These are phyloP conservation scores for Parachlorella kessleri DNA, from an alignment of 139 green algal genomes.

Conservation along the genomic window DNA sequence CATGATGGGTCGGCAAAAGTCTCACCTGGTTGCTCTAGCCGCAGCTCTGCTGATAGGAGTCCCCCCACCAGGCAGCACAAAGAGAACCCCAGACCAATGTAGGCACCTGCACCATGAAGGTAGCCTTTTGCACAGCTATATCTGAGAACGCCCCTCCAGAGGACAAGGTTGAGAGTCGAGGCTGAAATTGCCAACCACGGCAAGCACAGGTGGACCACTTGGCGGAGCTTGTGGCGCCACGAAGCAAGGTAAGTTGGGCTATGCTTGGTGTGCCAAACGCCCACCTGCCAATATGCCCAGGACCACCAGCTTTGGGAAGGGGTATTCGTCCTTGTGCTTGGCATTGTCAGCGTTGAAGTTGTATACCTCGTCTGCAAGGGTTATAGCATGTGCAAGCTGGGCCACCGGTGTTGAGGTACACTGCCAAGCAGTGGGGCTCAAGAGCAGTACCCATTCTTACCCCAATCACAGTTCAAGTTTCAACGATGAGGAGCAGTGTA, in stretches of 20 bases:
- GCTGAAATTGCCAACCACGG: too few relatives aligned
- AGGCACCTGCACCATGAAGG: neutral
- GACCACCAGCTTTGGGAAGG: neutral
- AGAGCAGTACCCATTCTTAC: neutral
- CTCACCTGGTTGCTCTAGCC: neutral
- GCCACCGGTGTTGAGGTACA: too few relatives aligned
- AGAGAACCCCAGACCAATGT: neutral
- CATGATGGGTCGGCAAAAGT: too few relatives aligned
- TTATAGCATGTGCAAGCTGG: too few relatives aligned
- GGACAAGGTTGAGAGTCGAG: too few relatives aligned
- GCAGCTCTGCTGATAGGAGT: neutral
- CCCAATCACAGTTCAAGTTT: neutral
- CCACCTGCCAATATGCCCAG: slow-evolving; percentile 1
- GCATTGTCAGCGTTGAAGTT: neutral
- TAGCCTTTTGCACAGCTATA: too few relatives aligned
- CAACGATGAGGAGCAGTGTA: neutral
- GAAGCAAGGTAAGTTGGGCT: too few relatives aligned
- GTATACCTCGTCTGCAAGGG: slow-evolving; percentile 10
- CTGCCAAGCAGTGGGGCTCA: neutral
- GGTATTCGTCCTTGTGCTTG: slow-evolving; percentile 2
- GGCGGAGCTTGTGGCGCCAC: too few relatives aligned
- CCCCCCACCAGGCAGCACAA: neutral
- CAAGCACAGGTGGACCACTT: too few relatives aligned
- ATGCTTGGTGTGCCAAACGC: too few relatives aligned
- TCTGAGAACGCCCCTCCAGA: too few relatives aligned